These are phyloP conservation scores for Millerozyma acaciae DNA, from an alignment of 805 yeast species.

Conservation along the genomic window DNA sequence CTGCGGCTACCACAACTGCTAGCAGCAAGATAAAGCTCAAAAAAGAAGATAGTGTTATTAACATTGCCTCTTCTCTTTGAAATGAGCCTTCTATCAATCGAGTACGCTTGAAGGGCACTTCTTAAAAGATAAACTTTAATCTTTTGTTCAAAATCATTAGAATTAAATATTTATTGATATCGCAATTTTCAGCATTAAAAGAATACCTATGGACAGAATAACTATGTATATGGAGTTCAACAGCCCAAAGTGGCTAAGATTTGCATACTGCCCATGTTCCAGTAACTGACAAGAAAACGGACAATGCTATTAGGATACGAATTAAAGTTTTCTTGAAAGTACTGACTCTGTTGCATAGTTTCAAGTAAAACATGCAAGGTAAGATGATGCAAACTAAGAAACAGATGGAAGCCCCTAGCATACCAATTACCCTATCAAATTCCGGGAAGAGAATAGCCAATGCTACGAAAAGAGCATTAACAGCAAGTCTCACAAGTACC, in stretches of 20 bases:
- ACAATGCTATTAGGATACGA: slow-evolving; percentile 39
- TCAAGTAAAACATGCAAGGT: slow-evolving; percentile 70
- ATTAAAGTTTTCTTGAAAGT: slow-evolving; percentile 37
- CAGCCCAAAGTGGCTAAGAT: no score
- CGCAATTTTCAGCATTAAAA: no score
- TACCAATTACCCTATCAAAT: slow-evolving; percentile 77
- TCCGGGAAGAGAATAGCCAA: slow-evolving; percentile 68
- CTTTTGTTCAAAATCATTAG: no score
- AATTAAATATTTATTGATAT: no score
- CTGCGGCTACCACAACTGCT: not conserved
- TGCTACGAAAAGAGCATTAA: slow-evolving; percentile 55
- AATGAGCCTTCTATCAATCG: no score
- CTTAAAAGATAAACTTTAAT: no score
- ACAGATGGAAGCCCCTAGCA: slow-evolving; percentile 78
- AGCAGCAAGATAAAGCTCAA: not conserved
- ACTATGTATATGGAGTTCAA: not conserved
- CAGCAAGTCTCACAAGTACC: slow-evolving; percentile 29
- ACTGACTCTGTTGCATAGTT: slow-evolving; percentile 45
- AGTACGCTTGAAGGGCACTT: no score
- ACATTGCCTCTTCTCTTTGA: no score
- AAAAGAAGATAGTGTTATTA: not conserved
- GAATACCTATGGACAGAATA: no score
- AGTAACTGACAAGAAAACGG: slow-evolving; percentile 46
- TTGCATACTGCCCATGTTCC: slow-evolving; percentile 55
- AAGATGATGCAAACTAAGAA: slow-evolving; percentile 74